Evolutionary conservation across 164 flowering plant genomes (phyloP), one percentile per base, ranked within the genome.

Genomic region (Houttuynia cordata): DNA sequence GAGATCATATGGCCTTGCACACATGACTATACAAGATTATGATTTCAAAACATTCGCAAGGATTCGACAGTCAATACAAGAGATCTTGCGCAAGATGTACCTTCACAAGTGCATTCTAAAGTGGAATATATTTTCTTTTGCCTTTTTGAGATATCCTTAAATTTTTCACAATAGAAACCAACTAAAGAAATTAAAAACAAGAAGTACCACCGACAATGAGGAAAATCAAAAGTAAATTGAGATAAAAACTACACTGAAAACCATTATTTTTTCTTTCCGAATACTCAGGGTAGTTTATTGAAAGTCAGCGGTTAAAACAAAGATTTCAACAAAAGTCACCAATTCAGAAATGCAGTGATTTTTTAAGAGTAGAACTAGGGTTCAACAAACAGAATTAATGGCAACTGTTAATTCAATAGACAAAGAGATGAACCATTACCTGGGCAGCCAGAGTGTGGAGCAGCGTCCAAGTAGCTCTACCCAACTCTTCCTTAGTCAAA

Each of bases 361-460:
- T n/a, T n/a, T 8, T 24, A 30, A 50, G 15, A 8, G 18, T 50
- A 20, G 56, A 61, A 51, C 18, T 15, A 2, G 24, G 61, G n/a
- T 17, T 20, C 14, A n/a, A n/a, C n/a, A 21, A 50, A 34, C 39
- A 47, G 34, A 24, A 37, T 17, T 50, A 19, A 7, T n/a, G 45
- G 12, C 14, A 34, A 23, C 20, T 1, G 51, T 8, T 24, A 12
- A n/a, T n/a, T 15, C 37, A 19, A 19, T 49, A 1, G 19, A 45
- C 7, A 8, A 41, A 18, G n/a, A 30, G 57, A 58, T 42, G 37
- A 30, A 30, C 57, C 23, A 40, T 61, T 22, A 92, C 93, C 93
- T 89, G 96, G 64, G 97, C 99, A 57, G 76, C 99, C 64, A 94
- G 85, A 50, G 91, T 91, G 75, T 94, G 99, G 63, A 91, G 93